A percentile compares a stretch with the other conserved stretches of the same genome.
Evolutionary conservation across 163 green algal genomes (phyloP).

Genomic region (Chlorella variabilis): DNA sequence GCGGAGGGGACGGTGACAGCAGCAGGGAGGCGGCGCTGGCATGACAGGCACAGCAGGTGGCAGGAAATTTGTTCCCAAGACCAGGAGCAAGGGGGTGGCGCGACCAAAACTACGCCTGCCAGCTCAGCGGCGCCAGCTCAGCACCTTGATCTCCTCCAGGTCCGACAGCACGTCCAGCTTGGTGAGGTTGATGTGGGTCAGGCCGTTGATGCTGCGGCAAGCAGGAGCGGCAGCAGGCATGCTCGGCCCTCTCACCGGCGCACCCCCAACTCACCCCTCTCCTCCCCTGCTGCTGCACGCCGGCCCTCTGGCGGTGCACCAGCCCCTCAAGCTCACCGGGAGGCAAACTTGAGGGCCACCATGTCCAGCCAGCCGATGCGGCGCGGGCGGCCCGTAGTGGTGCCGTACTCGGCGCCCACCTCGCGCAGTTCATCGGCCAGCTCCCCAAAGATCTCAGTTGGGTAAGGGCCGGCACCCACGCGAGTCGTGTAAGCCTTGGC

Average conservation of each 20-base stretch:
- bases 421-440: constrained; percentile 90
- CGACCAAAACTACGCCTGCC: background rate
- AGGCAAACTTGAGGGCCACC: constrained; percentile 89
- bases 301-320: too few species aligned
- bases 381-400: constrained; percentile 95
- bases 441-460: constrained; percentile 94
- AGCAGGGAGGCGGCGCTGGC: too few species aligned
- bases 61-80: too few species aligned
- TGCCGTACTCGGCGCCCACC: constrained; percentile 96
- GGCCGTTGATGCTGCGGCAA: constrained; percentile 92
- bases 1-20: too few species aligned
- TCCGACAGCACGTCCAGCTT: constrained; percentile 97
- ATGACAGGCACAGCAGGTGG: background rate
- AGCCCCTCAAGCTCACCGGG: constrained; percentile 3
- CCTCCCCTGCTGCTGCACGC: too few species aligned
- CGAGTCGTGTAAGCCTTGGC: constrained; percentile 99
- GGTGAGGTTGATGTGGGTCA: constrained; percentile 98
- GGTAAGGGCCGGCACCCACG: constrained; percentile 97
- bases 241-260: too few species aligned
- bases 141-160: constrained; percentile 93
- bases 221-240: too few species aligned
- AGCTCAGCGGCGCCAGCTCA: too few species aligned
- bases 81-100: too few species aligned
- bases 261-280: too few species aligned
- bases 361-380: constrained; percentile 99